phyloP scores from a whole-genome alignment of 176 grass and related monocot genomes.

The Bolboschoenus planiculmis region DNA sequence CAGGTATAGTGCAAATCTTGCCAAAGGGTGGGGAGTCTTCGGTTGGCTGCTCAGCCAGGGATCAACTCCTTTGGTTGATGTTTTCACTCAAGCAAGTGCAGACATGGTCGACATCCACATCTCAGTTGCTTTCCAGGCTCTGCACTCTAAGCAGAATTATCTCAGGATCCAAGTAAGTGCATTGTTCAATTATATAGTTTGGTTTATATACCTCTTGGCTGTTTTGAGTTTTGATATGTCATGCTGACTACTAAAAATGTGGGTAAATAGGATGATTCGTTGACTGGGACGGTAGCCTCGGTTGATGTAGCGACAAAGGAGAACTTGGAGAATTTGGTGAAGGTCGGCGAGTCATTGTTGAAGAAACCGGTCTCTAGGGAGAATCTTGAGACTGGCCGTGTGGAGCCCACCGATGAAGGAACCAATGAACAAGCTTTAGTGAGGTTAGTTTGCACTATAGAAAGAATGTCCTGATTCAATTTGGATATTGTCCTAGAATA shows the following conservation, averaged over 20 bases:
- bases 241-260: constrained; percentile 17
- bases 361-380: constrained; percentile 61
- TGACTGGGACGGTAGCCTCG: constrained; percentile 42
- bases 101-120: constrained; percentile 91
- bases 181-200: neutral
- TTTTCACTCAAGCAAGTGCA: constrained; percentile 77
- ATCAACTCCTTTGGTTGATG: constrained; percentile 71
- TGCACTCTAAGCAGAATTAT: constrained; percentile 66
- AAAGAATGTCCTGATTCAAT: neutral
- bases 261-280: constrained; percentile 56
- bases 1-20: constrained; percentile 35
- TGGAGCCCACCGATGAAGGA: constrained; percentile 32
- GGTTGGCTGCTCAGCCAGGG: constrained; percentile 59
- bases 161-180: constrained; percentile 69
- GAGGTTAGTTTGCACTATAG: constrained; percentile 36
- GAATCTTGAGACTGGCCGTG: constrained; percentile 62
- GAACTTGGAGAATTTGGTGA: constrained; percentile 62
- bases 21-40: constrained; percentile 66
- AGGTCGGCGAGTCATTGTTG: constrained; percentile 39
- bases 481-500: constrained; percentile 5
- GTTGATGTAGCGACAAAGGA: constrained; percentile 67
- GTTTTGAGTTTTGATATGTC: neutral
- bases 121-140: constrained; percentile 57
- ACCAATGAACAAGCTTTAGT: constrained; percentile 59
- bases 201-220: neutral